Evolutionary conservation across 179 eudicot genomes (phyloP), one percentile per base, ranked within the genome.

Genomic region (Dionaea muscipula): DNA sequence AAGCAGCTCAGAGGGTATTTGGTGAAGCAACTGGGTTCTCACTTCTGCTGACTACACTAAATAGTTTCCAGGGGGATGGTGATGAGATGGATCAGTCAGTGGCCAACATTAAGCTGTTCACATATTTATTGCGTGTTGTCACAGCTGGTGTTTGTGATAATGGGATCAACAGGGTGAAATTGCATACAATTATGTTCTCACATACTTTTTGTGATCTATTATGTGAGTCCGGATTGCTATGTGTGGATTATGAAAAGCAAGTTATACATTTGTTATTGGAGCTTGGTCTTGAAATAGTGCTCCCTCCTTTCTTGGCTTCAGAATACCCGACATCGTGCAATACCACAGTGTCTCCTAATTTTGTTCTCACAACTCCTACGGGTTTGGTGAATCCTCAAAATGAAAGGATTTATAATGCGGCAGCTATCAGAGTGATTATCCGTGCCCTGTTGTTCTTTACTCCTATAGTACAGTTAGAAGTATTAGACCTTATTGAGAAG

Each of bases 21-120:
- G 99, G 99, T 65, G 99, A 94, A 75, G 87, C 99, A 66, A 83
- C 96, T 58, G 99, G 99, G 50, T 94, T 94, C 65, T 89, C 95
- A 54, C 90, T 94, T 69, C 56, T 94, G 55, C 63, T 81, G 47
- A 94, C 99, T 51, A 89, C 91, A 10, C 83, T 94, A 50, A 89
- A 89, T 66, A 61, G 78, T 63, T 85, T 89, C 60, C 94, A 81
- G 69, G 77, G 75, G 61, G 91, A 80, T 45, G 85, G 52, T 52
- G 88, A 68, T 57, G 63, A 60, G 47, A 60, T 28, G 16, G 55
- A 68, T 57, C 80, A 76, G 58, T 60, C 60, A 48, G 56, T 57
- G 41, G 76, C 71, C 65, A 61, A 77, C 63, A 66, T 73, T 51
- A 89, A 81, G 72, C 79, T 83, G 26, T 75, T 94, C 56, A 85